phyloP scores from a whole-genome alignment of 1,284 basidiomycete species.

The Polyporus tsugae region DNA sequence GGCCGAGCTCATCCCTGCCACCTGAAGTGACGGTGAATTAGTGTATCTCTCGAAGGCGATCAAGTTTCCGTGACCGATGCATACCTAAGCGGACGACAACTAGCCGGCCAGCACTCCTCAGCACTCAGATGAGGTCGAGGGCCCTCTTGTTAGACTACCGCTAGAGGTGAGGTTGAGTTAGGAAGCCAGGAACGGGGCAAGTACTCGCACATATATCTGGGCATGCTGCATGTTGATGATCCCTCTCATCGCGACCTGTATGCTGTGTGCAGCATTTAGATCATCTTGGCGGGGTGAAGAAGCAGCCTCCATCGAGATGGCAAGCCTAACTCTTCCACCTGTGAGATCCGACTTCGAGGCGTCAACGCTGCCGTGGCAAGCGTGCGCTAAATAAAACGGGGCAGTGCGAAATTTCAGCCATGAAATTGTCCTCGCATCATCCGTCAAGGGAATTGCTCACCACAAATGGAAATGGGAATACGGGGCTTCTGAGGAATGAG shows the following conservation, averaged over 20 bases:
- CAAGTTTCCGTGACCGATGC: not conserved
- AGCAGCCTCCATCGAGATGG: not conserved
- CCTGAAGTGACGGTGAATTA: not conserved
- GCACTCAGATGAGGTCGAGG: not conserved
- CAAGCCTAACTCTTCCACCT: not conserved
- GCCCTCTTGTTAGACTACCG: too few relatives aligned
- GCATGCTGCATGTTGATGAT: not conserved
- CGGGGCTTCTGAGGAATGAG: not conserved
- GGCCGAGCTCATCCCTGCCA: not conserved
- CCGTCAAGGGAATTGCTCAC: not conserved
- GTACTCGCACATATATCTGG: not conserved
- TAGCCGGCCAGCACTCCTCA: not conserved
- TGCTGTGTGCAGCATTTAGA: not conserved
- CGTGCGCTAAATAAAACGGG: not conserved
- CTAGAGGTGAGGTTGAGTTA: not conserved
- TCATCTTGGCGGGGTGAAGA: constrained; percentile 1
- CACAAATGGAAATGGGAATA: not conserved
- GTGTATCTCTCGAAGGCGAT: not conserved
- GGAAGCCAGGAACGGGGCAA: not conserved
- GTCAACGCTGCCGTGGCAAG: not conserved
- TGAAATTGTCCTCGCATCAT: not conserved
- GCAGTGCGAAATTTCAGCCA: not conserved
- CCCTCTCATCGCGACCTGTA: not conserved
- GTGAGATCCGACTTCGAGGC: not conserved
- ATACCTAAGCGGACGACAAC: not conserved